These are phyloP conservation scores for Pichia phayaonensis DNA, from an alignment of 805 yeast genomes.

Conservation along the genomic window DNA sequence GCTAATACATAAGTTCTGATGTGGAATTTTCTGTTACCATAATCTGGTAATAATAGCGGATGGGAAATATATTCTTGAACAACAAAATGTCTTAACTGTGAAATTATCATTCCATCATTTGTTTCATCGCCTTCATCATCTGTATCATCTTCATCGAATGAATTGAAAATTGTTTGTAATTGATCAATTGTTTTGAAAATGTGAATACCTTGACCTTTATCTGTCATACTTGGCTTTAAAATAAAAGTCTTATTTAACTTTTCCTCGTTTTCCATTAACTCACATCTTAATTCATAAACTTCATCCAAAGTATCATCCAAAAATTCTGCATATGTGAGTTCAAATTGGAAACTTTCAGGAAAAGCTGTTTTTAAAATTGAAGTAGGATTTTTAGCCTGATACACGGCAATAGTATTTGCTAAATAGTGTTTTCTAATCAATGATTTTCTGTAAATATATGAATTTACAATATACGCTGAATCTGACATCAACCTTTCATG, in stretches of 20 bases:
- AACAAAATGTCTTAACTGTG: conserved; percentile 85
- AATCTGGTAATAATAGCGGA: conserved; percentile 59
- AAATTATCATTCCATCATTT: conserved; percentile 62
- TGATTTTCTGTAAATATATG: conserved; percentile 85
- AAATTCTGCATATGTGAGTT: conserved; percentile 93
- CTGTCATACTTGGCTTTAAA: conserved; percentile 94
- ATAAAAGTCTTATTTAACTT: conserved; percentile 57
- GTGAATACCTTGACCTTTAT: conserved; percentile 92
- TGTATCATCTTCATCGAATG: conserved; percentile 69
- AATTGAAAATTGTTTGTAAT: conserved; percentile 74
- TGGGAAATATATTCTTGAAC: conserved; percentile 70
- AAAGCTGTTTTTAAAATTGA: conserved; percentile 53
- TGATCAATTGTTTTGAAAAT: conserved; percentile 72
- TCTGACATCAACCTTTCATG: conserved; percentile 51
- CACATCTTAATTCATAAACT: conserved; percentile 79
- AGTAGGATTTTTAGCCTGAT: conserved; percentile 63
- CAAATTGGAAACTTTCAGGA: conserved; percentile 73
- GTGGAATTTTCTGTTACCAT: conserved; percentile 75
- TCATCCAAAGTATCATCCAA: conserved; percentile 92
- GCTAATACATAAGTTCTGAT: conserved; percentile 78
- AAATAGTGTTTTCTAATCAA: conserved; percentile 85
- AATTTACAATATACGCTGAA: conserved; percentile 53
- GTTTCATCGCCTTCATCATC: conserved; percentile 50
- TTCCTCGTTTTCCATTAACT: conserved; percentile 46
- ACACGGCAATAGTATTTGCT: conserved; percentile 75